A percentile compares a stretch with the other conserved stretches of the same genome.
Evolutionary conservation across 2,329 filamentous ascomycete genomes (phyloP).

Genomic region (Stachybotrys elegans): DNA sequence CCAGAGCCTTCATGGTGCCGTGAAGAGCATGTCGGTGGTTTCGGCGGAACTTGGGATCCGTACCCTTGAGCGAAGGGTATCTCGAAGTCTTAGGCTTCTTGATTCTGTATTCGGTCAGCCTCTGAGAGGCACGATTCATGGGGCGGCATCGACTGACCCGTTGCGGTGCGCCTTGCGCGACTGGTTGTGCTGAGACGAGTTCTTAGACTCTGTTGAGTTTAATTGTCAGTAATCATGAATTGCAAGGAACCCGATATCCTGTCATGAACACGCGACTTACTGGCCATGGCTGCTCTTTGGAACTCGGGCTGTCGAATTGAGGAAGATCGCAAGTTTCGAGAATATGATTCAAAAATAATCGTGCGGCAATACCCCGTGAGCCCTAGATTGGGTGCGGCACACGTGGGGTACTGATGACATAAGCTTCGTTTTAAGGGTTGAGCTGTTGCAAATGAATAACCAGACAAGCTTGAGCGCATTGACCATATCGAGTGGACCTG

Average conservation of each 20-base stretch:
- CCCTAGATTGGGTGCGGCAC: conserved; percentile 18
- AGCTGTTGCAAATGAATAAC: too few species aligned
- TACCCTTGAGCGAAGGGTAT: conserved; percentile 98
- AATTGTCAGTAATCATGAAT: conserved; percentile 12
- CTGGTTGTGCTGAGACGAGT: conserved; percentile 99
- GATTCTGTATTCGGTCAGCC: conserved; percentile 60
- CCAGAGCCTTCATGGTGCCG: conserved; percentile 96
- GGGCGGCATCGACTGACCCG: conserved; percentile 64
- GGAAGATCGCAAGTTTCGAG: conserved; percentile 20
- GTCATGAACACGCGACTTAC: conserved; percentile 21
- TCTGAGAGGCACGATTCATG: not conserved
- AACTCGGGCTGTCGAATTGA: conserved; percentile 19
- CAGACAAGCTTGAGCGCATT: too few species aligned
- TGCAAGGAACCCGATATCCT: not conserved
- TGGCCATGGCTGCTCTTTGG: conserved; percentile 34
- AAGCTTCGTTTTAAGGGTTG: too few species aligned
- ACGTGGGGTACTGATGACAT: not conserved
- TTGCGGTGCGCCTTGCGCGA: conserved; percentile 98
- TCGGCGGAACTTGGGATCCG: conserved; percentile 99
- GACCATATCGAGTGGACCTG: too few species aligned
- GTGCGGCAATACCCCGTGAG: conserved; percentile 20
- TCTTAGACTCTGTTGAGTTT: conserved; percentile 83
- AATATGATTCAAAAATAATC: conserved; percentile 18
- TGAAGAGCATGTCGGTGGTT: conserved; percentile 99
- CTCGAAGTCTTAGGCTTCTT: conserved; percentile 99